phyloP scores from a whole-genome alignment of 257 asterid genomes.

The Prunella vulgaris region DNA sequence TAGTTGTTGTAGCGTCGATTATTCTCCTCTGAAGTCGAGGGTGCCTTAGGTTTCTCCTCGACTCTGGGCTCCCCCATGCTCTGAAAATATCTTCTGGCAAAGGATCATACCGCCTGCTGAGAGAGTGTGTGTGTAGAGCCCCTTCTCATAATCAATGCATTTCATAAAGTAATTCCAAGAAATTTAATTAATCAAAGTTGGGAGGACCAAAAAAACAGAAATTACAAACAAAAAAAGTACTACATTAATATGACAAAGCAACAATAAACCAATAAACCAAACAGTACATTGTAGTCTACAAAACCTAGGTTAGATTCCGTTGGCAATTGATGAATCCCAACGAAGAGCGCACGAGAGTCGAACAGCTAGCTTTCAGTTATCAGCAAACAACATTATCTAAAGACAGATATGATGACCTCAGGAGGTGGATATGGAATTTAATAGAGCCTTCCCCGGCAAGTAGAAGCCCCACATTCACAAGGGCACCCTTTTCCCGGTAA shows the following conservation, averaged over 20 bases:
- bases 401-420: no score
- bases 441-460: constrained; percentile 84
- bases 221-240: background rate
- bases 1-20: no score
- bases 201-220: background rate
- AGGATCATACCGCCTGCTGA: no score
- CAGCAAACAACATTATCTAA: background rate
- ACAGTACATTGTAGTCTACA: background rate
- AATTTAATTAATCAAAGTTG: background rate
- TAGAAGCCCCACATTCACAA: constrained; percentile 85
- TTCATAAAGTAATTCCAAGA: background rate
- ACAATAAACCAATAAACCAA: constrained; percentile 11
- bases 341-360: background rate
- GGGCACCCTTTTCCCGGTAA: constrained; percentile 62
- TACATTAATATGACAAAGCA: constrained; percentile 11
- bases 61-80: no score
- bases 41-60: no score
- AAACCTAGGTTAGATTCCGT: constrained; percentile 2
- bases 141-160: background rate
- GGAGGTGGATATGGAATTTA: constrained; percentile 11
- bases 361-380: background rate
- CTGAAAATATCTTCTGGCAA: no score
- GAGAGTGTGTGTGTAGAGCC: no score
- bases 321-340: background rate
- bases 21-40: no score